Conservation (phyloP, 1,139 yeast species). For the Fermentozyma sake region DNA sequence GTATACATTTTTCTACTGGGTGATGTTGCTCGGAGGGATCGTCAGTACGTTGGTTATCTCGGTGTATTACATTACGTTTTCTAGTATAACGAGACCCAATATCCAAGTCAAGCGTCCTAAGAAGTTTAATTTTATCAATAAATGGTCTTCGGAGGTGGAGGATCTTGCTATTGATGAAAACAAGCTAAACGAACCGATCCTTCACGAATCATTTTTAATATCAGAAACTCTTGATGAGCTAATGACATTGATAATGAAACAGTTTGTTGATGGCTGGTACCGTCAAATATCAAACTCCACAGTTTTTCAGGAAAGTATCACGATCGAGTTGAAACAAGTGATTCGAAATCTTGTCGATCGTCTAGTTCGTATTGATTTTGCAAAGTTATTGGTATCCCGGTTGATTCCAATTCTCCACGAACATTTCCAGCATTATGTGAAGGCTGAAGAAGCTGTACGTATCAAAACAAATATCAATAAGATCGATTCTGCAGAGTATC, state of each 20-base stretch:
- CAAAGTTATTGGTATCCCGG: slow-evolving; percentile 53
- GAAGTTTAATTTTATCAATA: slow-evolving; percentile 8
- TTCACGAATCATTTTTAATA: slow-evolving; percentile 49
- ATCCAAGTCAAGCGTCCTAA: too few species aligned
- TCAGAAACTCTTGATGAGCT: slow-evolving; percentile 53
- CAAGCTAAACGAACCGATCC: slow-evolving; percentile 22
- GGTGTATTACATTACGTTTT: too few species aligned
- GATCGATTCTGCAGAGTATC: slow-evolving; percentile 23
- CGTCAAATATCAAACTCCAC: slow-evolving; percentile 40
- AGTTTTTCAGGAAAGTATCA: slow-evolving; percentile 53
- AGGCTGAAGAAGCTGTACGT: slow-evolving; percentile 47
- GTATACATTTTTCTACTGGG: slow-evolving; percentile 11
- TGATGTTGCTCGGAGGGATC: slow-evolving; percentile 5
- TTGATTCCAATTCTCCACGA: slow-evolving; percentile 63
- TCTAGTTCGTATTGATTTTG: slow-evolving; percentile 44
- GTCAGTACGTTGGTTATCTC: too few species aligned
- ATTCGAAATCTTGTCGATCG: slow-evolving; percentile 32
- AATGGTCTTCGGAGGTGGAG: slow-evolving; percentile 1
- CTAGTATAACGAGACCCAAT: too few species aligned
- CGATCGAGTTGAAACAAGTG: slow-evolving; percentile 42
- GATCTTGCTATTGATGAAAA: slow-evolving; percentile 4
- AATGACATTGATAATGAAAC: slow-evolving; percentile 48
- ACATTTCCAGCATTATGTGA: slow-evolving; percentile 53
- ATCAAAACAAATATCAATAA: slow-evolving; percentile 12
- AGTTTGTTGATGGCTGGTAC: slow-evolving; percentile 69